Evolutionary conservation across 352 stramenopile species (phyloP), one percentile per base, ranked within the genome.

Genomic region (Globisporangium sylvaticum): DNA sequence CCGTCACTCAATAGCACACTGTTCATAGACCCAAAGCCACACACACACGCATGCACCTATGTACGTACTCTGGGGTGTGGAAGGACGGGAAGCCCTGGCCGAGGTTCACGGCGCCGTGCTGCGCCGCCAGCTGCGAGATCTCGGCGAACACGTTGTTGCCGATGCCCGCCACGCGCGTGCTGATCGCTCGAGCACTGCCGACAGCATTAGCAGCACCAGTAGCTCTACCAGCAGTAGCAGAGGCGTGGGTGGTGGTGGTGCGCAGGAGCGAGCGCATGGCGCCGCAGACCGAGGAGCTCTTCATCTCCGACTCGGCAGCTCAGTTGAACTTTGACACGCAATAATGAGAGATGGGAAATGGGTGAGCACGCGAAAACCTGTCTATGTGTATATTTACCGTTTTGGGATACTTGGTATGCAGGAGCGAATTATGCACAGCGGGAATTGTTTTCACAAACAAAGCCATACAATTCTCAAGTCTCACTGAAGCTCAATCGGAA

Each of bases 11-110:
- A 48, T 3, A 53, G 7, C 8, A 24, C 10, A 57, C 25, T n/a
- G 9, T 7, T 22, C 25, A 44, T 44, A 52, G 39, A 54, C 5
- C 59, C 25, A 58, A 15, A 37, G 42, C 22, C 20, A 6, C 44
- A 65, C 8, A 44, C n/a, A 53, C 4, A 65, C 34, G 18, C 20
- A 46, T 37, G 31, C 24, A 25, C 32, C 3, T 20, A 4, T 48
- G 37, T 5, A 63, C 77, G 12, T 64, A 89, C 76, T 78, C 75
- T 4, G 88, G 95, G 14, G 94, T 98, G 25, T 89, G 73, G 84
- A 97, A 99, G 72, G 96, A 94, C 24, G 97, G 97, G 82, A 99
- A 99, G 59, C 96, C 96, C 78, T 99, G 96, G 7, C 95, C 97
- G 50, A 99, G 80, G 75, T 99, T 99, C 52, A 98, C 89, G 6